These are phyloP conservation scores for Metschnikowia henanensis DNA, from an alignment of 805 yeast genomes.

Conservation along the genomic window DNA sequence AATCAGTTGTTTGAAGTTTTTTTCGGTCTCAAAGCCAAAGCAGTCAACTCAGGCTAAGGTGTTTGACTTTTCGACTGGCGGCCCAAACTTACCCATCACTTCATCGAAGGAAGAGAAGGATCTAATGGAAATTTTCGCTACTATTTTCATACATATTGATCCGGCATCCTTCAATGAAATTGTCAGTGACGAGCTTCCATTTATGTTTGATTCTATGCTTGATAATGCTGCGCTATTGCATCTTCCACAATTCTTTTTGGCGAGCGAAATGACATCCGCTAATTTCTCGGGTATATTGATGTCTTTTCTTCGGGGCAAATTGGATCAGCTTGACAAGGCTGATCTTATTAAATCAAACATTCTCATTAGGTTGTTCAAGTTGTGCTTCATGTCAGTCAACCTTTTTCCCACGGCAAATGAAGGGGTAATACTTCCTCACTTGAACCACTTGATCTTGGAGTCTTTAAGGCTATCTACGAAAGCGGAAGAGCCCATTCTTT, in stretches of 20 bases:
- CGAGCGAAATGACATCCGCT: slow-evolving; percentile 92
- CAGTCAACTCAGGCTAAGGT: slow-evolving; percentile 31
- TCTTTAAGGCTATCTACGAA: slow-evolving; percentile 78
- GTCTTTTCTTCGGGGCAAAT: slow-evolving; percentile 68
- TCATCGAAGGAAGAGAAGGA: slow-evolving; percentile 94
- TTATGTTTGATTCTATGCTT: slow-evolving; percentile 74
- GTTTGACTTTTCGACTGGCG: slow-evolving; percentile 65
- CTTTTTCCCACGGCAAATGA: slow-evolving; percentile 88
- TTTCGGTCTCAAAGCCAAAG: slow-evolving; percentile 57
- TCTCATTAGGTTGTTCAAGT: slow-evolving; percentile 80
- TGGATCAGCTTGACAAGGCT: slow-evolving; percentile 78
- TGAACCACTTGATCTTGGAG: slow-evolving; percentile 77
- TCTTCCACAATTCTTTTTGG: slow-evolving; percentile 90
- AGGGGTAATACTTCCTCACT: slow-evolving; percentile 81
- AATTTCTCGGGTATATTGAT: slow-evolving; percentile 85
- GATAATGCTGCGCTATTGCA: slow-evolving; percentile 84
- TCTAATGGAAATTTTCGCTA: slow-evolving; percentile 91
- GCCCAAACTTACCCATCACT: slow-evolving; percentile 80
- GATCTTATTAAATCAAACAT: slow-evolving; percentile 78
- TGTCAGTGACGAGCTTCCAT: slow-evolving; percentile 75
- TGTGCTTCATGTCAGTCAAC: slow-evolving; percentile 95
- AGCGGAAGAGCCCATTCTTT: slow-evolving; percentile 88
- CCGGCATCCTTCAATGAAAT: slow-evolving; percentile 95
- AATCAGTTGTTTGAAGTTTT: slow-evolving; percentile 74
- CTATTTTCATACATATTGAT: slow-evolving; percentile 90